These are phyloP conservation scores for Limonium bicolor DNA, from an alignment of 148 eudicot genomes.

Conservation along the genomic window DNA sequence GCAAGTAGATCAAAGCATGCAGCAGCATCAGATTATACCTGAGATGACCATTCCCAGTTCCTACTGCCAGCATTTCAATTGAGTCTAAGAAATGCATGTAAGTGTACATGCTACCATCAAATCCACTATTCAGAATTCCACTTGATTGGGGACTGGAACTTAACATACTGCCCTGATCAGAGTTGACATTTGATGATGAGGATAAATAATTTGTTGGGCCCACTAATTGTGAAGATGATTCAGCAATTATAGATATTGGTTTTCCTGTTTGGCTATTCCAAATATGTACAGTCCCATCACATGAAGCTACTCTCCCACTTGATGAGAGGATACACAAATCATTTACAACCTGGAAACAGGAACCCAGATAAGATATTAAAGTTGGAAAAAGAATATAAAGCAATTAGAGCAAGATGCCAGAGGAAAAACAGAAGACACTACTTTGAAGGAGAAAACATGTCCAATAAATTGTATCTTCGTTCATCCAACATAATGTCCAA, in stretches of 20 bases:
- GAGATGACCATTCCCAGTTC: constrained; percentile 88
- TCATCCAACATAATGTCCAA: too few relatives aligned
- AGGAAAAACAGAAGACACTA: too few relatives aligned
- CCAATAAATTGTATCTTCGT: too few relatives aligned
- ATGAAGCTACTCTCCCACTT: constrained; percentile 73
- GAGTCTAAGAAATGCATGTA: constrained; percentile 75
- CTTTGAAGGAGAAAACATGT: too few relatives aligned
- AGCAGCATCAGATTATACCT: constrained; percentile 39
- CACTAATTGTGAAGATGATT: constrained; percentile 31
- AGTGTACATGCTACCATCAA: constrained; percentile 82
- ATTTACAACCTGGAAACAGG: constrained; percentile 88
- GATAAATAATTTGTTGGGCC: constrained; percentile 23
- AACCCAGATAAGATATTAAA: too few relatives aligned
- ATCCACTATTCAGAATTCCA: constrained; percentile 59
- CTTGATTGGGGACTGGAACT: constrained; percentile 52
- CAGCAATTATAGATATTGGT: constrained; percentile 57
- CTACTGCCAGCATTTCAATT: constrained; percentile 55
- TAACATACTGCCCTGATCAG: constrained; percentile 59
- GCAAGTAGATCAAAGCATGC: neutral
- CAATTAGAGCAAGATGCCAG: too few relatives aligned
- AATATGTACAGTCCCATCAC: constrained; percentile 93
- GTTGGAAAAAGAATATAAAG: too few relatives aligned
- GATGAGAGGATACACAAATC: constrained; percentile 61
- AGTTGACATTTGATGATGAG: constrained; percentile 33
- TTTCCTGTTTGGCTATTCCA: constrained; percentile 93